Evolutionary conservation across 108 stramenopile species (phyloP), one percentile per base, ranked within the genome.

Genomic region (Fragilaria crotonensis): DNA sequence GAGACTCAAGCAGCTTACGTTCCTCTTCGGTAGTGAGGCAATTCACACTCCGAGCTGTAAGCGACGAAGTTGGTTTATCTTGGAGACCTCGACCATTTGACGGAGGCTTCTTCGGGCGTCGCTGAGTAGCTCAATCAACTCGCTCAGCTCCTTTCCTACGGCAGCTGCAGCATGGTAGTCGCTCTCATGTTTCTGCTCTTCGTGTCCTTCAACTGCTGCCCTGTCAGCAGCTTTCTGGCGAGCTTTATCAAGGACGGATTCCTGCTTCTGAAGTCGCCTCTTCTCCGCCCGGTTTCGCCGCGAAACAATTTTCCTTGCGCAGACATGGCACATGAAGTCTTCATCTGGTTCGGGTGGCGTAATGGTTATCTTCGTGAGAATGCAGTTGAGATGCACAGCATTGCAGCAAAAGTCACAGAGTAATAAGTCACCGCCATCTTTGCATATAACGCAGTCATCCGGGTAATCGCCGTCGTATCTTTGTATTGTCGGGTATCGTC

Each of bases 401-500:
- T 74, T 78, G 33, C 56, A 49, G 51, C 90, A 92, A 70, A 84
- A 92, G 25, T 80, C 77, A 51, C 90, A 92, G 22, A 71, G 65
- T 0, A 75, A 31, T 27, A 90, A 52, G 0, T 63, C 64, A 9
- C 71, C 74, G 11, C 56, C 70, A 5, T 73, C 52, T 22, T 61
- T 71, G 44, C 90, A 92, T 26, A 84, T 33, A 5, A 64, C 31
- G 70, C 90, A 92, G 3, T 57, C 58, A 2, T 59, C 65, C 1
- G 36, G 19, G n/a, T 67, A 31, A 3, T 67, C 81, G 25, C 76
- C 83, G 33, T 64, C 50, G 63, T 81, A 76, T 0, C 71, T 70
- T 26, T 70, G 84, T n/a, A 88, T 80, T n/a, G 81, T 70, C 11
- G 87, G 90, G 54, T 81, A 92, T 18, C 90, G 62, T 21, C 90